Base-by-base conservation (phyloP, 495 filamentous ascomycete genomes). In the Aspergillus diversus region DNA sequence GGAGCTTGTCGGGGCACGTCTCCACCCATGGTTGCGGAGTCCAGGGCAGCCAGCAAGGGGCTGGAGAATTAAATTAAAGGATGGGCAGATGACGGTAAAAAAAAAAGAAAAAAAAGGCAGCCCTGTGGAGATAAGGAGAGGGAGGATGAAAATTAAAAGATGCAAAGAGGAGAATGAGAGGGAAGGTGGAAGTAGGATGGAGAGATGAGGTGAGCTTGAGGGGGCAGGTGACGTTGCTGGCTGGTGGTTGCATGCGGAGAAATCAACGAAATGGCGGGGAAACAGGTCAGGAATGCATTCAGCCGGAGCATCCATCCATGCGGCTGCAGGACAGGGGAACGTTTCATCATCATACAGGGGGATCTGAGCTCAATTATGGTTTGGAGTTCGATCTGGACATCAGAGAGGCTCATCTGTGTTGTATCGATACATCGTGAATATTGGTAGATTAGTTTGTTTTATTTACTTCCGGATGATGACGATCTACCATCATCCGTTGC, bases 1-100 rank as follows among this genome's bases (percentile, higher is more conserved):
- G 75, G 69, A 72, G 76, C 73, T 71, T 70, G 71, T 60, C 69
- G 69, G 56, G 71, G 72, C 66, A 71, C 63, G 69, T 81, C 79
- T 75, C 80, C 80, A 76, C 80, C 80, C 80, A 83, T 83, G 53
- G 54, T 76, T 34, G 56, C 48, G 64, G 21, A 27, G 21, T 27
- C 21, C 21, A 27, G 64, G 59, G 61, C 37, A 60, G 46, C 17
- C 47, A 53, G 55, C 9, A 39, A 31, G 39, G 63, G 42, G 39
- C 33, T 55, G 49, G 32, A 17, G 33, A 55, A 35, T 47, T 34
- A 43, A 48, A 48, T 68, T 33, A 48, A 53, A 56, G 60, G 35
- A 27, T 52, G 49, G 13, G 16, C 16, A 61, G 50, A 54, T 7
- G 39, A 58, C 17, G 21, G 27, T 50, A 6, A 17, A 50, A 49